These are phyloP conservation scores for Neurospora crassa DNA, from an alignment of 2,329 filamentous ascomycete genomes.

Conservation along the genomic window DNA sequence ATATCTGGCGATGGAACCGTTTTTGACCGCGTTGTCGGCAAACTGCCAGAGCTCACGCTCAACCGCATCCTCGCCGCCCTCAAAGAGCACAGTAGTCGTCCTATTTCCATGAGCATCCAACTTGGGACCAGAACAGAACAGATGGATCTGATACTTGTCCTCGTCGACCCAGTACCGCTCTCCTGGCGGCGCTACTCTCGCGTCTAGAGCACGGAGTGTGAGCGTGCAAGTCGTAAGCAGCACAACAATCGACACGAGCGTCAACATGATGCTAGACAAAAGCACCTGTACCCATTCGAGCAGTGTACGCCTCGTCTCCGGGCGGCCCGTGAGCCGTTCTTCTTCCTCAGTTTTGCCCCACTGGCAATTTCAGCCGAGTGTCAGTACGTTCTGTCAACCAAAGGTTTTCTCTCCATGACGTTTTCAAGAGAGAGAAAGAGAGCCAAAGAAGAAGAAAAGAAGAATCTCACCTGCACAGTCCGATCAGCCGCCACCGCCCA, in stretches of 20 bases:
- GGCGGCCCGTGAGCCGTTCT: slow-evolving; percentile 78
- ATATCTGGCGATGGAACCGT: slow-evolving; percentile 77
- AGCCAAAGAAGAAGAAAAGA: not conserved
- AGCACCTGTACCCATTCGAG: slow-evolving; percentile 79
- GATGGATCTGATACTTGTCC: slow-evolving; percentile 76
- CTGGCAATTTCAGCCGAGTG: slow-evolving; percentile 20
- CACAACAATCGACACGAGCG: slow-evolving; percentile 56
- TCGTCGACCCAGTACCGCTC: slow-evolving; percentile 71
- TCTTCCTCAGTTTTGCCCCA: slow-evolving; percentile 94
- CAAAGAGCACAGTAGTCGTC: slow-evolving; percentile 74
- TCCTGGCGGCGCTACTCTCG: slow-evolving; percentile 63
- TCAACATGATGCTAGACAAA: slow-evolving; percentile 60
- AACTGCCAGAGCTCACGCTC: slow-evolving; percentile 74
- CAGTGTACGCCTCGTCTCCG: slow-evolving; percentile 74
- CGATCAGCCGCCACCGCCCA: slow-evolving; percentile 75
- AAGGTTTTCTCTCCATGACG: not conserved
- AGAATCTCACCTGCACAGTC: slow-evolving; percentile 44
- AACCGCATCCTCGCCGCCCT: slow-evolving; percentile 71
- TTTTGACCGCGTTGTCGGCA: slow-evolving; percentile 63
- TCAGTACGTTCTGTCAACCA: not conserved
- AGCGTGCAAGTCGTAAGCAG: slow-evolving; percentile 73
- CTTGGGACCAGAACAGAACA: slow-evolving; percentile 73
- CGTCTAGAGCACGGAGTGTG: slow-evolving; percentile 70
- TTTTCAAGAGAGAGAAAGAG: not conserved
- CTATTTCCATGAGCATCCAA: slow-evolving; percentile 43